Base-by-base conservation (phyloP, 177 flowering plant genomes). In the Vitis hybrid region DNA sequence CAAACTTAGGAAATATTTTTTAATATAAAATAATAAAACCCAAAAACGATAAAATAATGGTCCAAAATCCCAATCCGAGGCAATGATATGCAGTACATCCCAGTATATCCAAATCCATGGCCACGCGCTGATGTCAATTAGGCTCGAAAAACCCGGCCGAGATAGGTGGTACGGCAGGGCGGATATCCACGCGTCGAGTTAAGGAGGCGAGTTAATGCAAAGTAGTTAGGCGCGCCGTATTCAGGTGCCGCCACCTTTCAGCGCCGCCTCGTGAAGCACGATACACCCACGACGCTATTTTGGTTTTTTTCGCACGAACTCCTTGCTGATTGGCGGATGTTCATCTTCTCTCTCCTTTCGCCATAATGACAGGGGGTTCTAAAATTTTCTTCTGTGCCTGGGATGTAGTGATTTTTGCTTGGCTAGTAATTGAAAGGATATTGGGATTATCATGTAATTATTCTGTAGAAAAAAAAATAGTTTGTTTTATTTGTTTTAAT, bases 261-360 rank as follows among this genome's bases (percentile, higher is more conserved):
- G 64, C 67, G 79, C 70, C 75, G 68, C 73, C 82, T 73, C 82
- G 82, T 66, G 72, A 76, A 52, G 11, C 46, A 13, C 63, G 50
- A 2, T 54, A 46, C 70, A 10, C n/a, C 63, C 66, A 12, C 63
- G n/a, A 35, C 51, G 55, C 77, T 24, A 63, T 60, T 46, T 21
- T 6, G 13, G 20, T 62, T 30, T 41, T 4, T 11, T 51, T 62
- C 54, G 20, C 79, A 53, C 69, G n/a, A 72, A 76, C 56, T 18
- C 69, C 59, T 64, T 64, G 72, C 69, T 57, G 69, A 71, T 68
- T 69, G 27, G 21, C 64, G 13, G 2, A 20, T 1, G 6, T 13
- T 18, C 20, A 4, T 57, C 9, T 57, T 2, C 10, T 21, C 12
- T 11, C 21, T 24, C 21, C 61, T 58, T 21, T 8, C 61, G 18